Evolutionary conservation across 225 moss, liverwort and hornwort genomes (phyloP).

Genomic region (Thuidium tamariscinum): DNA sequence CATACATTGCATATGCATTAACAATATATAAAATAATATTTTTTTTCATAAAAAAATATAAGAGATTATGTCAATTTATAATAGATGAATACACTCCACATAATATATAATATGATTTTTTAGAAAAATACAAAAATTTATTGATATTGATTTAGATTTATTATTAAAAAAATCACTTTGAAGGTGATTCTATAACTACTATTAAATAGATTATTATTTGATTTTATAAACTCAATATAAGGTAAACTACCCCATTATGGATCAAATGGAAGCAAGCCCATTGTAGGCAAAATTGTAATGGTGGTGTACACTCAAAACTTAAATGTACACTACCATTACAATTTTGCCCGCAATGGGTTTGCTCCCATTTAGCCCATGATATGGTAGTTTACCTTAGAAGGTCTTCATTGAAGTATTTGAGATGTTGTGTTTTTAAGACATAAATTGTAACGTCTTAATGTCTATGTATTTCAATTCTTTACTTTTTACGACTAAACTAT

Average conservation of each 20-base stretch:
- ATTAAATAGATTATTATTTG: background rate
- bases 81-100: background rate
- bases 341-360: no score
- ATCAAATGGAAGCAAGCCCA: no score
- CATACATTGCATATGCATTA: background rate
- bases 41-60: background rate
- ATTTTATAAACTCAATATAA: background rate
- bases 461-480: no score
- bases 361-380: no score
- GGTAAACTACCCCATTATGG: no score
- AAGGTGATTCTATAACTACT: background rate
- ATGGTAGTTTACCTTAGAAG: no score
- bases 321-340: no score
- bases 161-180: background rate
- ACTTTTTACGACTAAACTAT: no score
- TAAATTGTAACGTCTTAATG: background rate
- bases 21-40: fast-evolving
- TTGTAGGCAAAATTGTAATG: no score
- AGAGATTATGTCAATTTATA: background rate
- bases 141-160: no score
- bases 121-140: background rate
- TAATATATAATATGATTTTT: background rate
- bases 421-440: background rate
- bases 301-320: no score
- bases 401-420: background rate